phyloP scores from a whole-genome alignment of 129 eudicot species.

The Pseudognaphalium luteoalbum region DNA sequence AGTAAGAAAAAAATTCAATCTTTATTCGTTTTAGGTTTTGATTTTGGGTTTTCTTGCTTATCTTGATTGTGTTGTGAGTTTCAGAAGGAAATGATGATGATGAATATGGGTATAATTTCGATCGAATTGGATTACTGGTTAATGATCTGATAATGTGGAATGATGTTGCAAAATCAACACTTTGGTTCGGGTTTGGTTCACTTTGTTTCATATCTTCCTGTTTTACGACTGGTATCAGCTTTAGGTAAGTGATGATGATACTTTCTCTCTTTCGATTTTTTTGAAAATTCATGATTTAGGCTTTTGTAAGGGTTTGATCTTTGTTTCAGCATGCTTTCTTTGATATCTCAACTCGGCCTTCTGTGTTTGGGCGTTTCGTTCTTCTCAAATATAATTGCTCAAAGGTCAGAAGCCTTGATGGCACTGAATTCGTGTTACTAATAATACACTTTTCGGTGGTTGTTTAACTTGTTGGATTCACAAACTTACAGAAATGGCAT shows the following conservation, averaged over 20 bases:
- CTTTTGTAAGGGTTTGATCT: slow-evolving; percentile 5
- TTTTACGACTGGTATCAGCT: slow-evolving; percentile 62
- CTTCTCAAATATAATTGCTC: slow-evolving; percentile 62
- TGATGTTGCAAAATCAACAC: slow-evolving; percentile 87
- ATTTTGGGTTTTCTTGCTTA: background rate
- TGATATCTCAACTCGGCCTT: slow-evolving; percentile 74
- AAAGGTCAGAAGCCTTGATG: slow-evolving; percentile 40
- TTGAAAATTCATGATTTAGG: background rate
- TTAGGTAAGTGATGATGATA: slow-evolving; percentile 48
- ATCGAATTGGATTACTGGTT: slow-evolving; percentile 58
- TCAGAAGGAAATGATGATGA: slow-evolving; percentile 48
- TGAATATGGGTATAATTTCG: slow-evolving; percentile 55
- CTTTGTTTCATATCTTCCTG: slow-evolving; percentile 88
- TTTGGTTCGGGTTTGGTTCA: slow-evolving; percentile 96
- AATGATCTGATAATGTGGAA: slow-evolving; percentile 87
- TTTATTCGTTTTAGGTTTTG: background rate
- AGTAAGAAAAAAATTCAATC: slow-evolving; percentile 39
- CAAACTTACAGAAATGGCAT: slow-evolving; percentile 39
- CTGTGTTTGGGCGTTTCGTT: slow-evolving; percentile 67
- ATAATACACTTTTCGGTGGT: background rate
- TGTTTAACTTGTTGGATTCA: slow-evolving; percentile 7
- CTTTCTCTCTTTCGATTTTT: background rate
- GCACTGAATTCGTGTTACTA: background rate
- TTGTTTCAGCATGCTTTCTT: slow-evolving; percentile 61
- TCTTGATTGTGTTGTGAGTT: slow-evolving; percentile 23